Conservation (phyloP, 306 rosid genomes). For the Phaseolus lunatus region DNA sequence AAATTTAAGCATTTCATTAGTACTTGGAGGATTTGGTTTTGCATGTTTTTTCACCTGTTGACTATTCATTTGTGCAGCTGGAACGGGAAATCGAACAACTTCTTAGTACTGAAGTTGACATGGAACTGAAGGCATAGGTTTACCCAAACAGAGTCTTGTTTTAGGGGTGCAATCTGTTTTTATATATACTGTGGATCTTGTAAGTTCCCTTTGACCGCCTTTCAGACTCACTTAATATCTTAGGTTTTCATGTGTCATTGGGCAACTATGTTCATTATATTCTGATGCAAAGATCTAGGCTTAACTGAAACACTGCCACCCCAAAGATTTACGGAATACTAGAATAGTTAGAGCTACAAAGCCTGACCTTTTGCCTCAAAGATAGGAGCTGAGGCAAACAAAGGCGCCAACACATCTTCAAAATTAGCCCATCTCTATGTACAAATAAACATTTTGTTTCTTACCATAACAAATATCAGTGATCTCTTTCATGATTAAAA, state of each 20-base stretch:
- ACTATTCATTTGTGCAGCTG: conserved; percentile 63
- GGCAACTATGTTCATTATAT: neutral
- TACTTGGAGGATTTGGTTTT: conserved; percentile 29
- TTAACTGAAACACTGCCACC: conserved; percentile 8
- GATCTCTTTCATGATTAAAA: conserved; percentile 10
- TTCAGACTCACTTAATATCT: conserved; percentile 45
- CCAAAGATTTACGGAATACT: conserved; percentile 15
- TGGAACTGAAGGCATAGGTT: conserved; percentile 51
- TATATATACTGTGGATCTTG: conserved; percentile 58
- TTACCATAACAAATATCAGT: neutral
- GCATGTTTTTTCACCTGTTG: conserved; percentile 26
- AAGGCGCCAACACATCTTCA: conserved; percentile 16
- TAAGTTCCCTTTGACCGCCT: conserved; percentile 57
- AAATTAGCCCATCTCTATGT: conserved; percentile 13
- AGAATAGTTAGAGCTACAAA: conserved; percentile 5
- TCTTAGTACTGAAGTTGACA: conserved; percentile 61
- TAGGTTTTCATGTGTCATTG: conserved; percentile 27
- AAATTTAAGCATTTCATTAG: neutral
- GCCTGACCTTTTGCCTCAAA: neutral
- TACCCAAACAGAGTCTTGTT: conserved; percentile 30
- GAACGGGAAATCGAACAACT: conserved; percentile 74
- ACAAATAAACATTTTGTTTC: conserved; percentile 16
- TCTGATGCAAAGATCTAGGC: conserved; percentile 4
- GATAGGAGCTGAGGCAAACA: neutral
- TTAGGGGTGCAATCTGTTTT: conserved; percentile 32